Percentiles rank a stretch among this genome's conserved stretches.
Evolutionary conservation across 2,329 filamentous ascomycete genomes (phyloP).

Genomic region (Onygenales sp.): DNA sequence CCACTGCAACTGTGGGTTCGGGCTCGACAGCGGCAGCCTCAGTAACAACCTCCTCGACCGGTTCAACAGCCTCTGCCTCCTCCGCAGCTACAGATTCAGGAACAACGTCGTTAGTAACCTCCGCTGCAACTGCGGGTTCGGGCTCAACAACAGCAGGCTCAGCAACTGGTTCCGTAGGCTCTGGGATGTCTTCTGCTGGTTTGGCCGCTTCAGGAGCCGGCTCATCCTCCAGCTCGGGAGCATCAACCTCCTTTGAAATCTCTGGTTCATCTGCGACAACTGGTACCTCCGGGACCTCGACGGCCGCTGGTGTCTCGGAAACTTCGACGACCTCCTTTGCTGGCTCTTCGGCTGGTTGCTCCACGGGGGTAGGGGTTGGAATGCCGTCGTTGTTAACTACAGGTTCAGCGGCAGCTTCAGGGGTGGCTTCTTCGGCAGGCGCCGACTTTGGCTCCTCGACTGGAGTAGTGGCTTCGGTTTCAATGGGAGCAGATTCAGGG

Average conservation of each 20-base stretch:
- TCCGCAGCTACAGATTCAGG: neutral
- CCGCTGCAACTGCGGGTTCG: neutral
- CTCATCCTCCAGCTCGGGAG: conserved; percentile 6
- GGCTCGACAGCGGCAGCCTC: neutral
- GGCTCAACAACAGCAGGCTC: conserved; percentile 3
- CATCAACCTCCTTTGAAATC: neutral
- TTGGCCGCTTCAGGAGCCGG: neutral
- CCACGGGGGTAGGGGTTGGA: neutral
- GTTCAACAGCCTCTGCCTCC: neutral
- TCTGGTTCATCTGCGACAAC: neutral
- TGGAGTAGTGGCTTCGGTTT: neutral
- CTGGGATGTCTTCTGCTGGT: neutral
- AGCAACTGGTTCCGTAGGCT: neutral
- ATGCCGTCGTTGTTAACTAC: neutral
- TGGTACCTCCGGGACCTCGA: neutral
- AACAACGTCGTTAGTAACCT: neutral
- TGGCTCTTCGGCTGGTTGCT: conserved; percentile 1
- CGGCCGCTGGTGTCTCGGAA: neutral
- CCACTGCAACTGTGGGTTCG: neutral
- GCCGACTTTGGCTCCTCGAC: neutral
- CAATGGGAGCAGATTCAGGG: neutral
- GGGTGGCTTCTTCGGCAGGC: conserved; percentile 3
- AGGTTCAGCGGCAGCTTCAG: neutral
- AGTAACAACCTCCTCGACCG: neutral
- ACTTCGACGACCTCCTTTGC: conserved; percentile 6